These are phyloP conservation scores for Russula brevipes DNA, from an alignment of 768 basidiomycete genomes.

Conservation along the genomic window DNA sequence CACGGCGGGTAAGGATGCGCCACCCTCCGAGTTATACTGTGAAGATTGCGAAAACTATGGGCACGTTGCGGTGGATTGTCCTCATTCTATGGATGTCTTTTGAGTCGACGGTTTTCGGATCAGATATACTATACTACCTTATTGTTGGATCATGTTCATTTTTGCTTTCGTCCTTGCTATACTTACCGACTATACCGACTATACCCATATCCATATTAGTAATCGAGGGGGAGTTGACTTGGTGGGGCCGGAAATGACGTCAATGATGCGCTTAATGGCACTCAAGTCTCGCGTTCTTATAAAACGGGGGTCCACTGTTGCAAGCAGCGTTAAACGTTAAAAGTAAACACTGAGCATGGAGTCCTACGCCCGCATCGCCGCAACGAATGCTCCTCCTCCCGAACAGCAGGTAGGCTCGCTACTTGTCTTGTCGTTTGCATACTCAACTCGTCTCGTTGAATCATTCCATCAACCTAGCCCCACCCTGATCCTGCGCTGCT, in stretches of 20 bases:
- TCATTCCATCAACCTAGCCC: conserved; percentile 37
- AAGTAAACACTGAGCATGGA: background rate
- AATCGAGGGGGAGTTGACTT: background rate
- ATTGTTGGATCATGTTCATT: conserved; percentile 7
- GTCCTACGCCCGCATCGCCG: conserved; percentile 9
- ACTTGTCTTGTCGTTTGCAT: background rate
- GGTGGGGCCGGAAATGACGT: background rate
- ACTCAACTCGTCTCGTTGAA: conserved; percentile 9
- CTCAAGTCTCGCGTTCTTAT: too few relatives aligned
- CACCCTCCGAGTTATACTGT: conserved; percentile 44
- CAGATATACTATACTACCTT: conserved; percentile 7
- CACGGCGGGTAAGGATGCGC: conserved; percentile 25
- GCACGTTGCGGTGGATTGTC: conserved; percentile 72
- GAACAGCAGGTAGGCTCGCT: background rate
- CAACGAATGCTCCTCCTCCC: background rate
- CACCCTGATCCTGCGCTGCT: conserved; percentile 60
- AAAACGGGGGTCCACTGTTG: too few relatives aligned
- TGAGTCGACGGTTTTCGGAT: conserved; percentile 8
- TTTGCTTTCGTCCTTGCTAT: conserved; percentile 2
- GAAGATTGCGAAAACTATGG: conserved; percentile 82
- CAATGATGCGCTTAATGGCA: background rate
- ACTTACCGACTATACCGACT: conserved; percentile 3
- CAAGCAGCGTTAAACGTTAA: too few relatives aligned
- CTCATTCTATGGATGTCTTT: conserved; percentile 84
- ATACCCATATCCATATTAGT: background rate